Conservation (phyloP, 257 asterid species). For the Striga asiatica region DNA sequence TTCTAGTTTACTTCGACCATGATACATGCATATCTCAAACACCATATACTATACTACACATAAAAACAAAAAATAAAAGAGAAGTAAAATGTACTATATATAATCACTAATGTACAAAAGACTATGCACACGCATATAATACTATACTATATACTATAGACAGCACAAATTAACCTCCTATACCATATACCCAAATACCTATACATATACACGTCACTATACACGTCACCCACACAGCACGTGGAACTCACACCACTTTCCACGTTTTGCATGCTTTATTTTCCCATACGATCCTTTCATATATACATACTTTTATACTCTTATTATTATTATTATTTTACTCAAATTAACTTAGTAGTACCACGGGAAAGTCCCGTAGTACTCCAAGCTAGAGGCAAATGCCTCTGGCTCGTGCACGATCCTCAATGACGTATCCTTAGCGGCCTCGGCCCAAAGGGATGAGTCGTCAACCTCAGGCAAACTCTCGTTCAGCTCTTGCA, state of each 20-base stretch:
- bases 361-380: constrained; percentile 24
- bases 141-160: too few species aligned
- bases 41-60: too few species aligned
- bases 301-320: too few species aligned
- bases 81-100: too few species aligned
- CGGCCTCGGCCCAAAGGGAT: constrained; percentile 53
- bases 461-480: constrained; percentile 53
- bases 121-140: not conserved
- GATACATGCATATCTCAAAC: too few species aligned
- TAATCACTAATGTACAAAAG: not conserved
- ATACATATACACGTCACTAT: not conserved
- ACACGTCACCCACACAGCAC: not conserved
- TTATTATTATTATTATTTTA: not conserved
- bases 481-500: constrained; percentile 19
- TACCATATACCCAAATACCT: not conserved
- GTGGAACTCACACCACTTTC: not conserved
- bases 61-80: too few species aligned
- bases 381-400: constrained; percentile 16
- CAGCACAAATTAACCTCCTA: not conserved
- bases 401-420: constrained; percentile 33
- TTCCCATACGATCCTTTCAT: not conserved
- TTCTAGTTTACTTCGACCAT: too few species aligned
- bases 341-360: constrained; percentile 13
- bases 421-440: constrained; percentile 32
- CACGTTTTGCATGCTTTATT: not conserved